phyloP scores from a whole-genome alignment of 2,329 filamentous ascomycete species.

The Periglandula ipomoeae region DNA sequence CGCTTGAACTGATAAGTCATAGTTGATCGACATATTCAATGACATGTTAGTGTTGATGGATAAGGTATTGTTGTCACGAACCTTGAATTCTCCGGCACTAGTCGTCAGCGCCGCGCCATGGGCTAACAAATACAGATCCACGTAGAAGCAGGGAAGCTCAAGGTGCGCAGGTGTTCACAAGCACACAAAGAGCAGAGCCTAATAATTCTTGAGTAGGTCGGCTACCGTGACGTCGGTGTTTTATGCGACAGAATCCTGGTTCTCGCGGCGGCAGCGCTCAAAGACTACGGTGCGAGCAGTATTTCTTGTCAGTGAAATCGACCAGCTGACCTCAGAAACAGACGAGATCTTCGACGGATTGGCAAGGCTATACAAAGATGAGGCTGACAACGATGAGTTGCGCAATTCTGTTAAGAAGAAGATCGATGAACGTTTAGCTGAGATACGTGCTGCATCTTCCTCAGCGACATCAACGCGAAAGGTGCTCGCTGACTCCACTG shows the following conservation, averaged over 20 bases:
- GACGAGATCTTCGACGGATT: constrained; percentile 1
- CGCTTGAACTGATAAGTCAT: too few species aligned
- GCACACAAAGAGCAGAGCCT: too few species aligned
- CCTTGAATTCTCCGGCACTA: too few species aligned
- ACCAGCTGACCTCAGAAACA: neutral
- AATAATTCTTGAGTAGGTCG: too few species aligned
- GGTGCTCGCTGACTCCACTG: neutral
- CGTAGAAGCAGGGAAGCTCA: neutral
- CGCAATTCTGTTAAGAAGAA: neutral
- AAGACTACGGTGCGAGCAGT: neutral
- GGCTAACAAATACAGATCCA: neutral
- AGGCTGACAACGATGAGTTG: neutral
- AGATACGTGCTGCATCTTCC: neutral
- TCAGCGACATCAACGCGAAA: neutral
- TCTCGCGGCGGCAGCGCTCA: neutral
- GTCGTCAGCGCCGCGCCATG: neutral
- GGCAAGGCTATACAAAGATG: neutral
- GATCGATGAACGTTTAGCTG: neutral
- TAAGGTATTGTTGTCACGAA: too few species aligned
- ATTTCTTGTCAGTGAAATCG: too few species aligned
- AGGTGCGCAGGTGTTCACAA: neutral
- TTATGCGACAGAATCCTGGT: neutral
- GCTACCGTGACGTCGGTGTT: neutral
- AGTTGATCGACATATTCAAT: neutral
- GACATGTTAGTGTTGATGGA: neutral